A percentile compares a stretch with the other conserved stretches of the same genome.
phyloP scores from a whole-genome alignment of 352 stramenopile genomes.

The Pythium scleroteichum region DNA sequence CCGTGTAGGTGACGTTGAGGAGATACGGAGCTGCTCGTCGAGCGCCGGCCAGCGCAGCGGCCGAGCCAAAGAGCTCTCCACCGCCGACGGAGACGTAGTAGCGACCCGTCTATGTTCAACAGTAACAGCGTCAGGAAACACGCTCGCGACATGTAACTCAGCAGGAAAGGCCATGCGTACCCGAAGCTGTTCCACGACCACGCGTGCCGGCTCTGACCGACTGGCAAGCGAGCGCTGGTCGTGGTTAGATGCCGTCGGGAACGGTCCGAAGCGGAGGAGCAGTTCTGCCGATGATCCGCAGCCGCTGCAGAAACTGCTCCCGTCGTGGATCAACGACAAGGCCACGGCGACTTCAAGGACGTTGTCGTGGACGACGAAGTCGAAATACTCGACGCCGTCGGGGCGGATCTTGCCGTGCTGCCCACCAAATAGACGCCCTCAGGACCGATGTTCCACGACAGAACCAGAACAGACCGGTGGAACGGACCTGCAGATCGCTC shows the following conservation, averaged over 20 bases:
- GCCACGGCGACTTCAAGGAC: constrained; percentile 3
- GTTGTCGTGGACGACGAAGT: constrained; percentile 24
- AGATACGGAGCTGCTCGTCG: constrained; percentile 4
- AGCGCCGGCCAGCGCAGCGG: not conserved
- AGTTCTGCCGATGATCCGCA: constrained; percentile 17
- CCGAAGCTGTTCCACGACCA: constrained; percentile 21
- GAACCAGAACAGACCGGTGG: no score
- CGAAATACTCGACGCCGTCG: constrained; percentile 33
- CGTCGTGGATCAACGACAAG: not conserved
- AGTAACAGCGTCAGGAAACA: not conserved
- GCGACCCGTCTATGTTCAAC: constrained; percentile 15
- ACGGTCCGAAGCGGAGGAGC: constrained; percentile 16
- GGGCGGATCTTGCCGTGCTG: constrained; percentile 25
- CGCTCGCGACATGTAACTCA: no score
- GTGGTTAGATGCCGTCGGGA: constrained; percentile 12
- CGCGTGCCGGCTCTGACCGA: not conserved
- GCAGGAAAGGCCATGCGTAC: no score
- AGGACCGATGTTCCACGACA: not conserved
- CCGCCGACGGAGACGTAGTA: constrained; percentile 15
- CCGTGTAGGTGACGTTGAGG: constrained; percentile 20
- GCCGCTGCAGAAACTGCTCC: not conserved
- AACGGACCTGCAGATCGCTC: constrained; percentile 18
- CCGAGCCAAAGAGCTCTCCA: constrained; percentile 18
- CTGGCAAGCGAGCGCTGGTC: constrained; percentile 11
- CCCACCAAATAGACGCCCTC: no score